Evolutionary conservation across 768 basidiomycete species (phyloP).

Genomic region (Boletus reticuloceps): DNA sequence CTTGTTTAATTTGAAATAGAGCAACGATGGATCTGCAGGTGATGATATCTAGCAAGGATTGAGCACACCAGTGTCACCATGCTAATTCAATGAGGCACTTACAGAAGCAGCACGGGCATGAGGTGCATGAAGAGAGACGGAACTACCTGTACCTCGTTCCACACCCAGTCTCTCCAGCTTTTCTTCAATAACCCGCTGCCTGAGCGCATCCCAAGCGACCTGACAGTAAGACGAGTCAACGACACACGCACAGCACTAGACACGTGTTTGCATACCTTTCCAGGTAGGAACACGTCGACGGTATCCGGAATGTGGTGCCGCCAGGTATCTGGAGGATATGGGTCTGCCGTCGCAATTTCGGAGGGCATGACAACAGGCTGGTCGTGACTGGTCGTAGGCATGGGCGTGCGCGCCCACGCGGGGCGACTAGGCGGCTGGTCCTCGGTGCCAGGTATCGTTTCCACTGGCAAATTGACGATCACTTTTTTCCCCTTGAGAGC

Average conservation of each 20-base stretch:
- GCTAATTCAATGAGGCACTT: conserved; percentile 33
- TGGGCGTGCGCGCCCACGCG: conserved; percentile 61
- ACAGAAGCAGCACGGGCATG: conserved; percentile 86
- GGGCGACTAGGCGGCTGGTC: conserved; percentile 43
- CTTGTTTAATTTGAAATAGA: conserved; percentile 82
- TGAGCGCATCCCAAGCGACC: conserved; percentile 74
- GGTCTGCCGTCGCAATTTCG: conserved; percentile 45
- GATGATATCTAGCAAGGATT: conserved; percentile 67
- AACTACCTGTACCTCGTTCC: conserved; percentile 54
- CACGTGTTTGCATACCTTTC: conserved; percentile 51
- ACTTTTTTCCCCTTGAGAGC: conserved; percentile 61
- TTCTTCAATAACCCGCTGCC: conserved; percentile 71
- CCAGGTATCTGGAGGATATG: conserved; percentile 66
- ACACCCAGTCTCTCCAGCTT: conserved; percentile 80
- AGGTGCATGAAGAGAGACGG: conserved; percentile 63
- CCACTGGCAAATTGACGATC: conserved; percentile 69
- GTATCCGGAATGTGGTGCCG: conserved; percentile 56
- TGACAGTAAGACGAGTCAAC: conserved; percentile 28
- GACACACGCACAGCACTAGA: conserved; percentile 1
- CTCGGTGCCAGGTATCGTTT: conserved; percentile 42
- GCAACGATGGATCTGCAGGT: conserved; percentile 81
- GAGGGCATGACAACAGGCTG: conserved; percentile 26
- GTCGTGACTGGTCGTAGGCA: conserved; percentile 38
- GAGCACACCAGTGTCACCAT: conserved; percentile 11
- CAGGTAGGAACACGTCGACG: conserved; percentile 81